These are phyloP conservation scores for Aspergillus sp. DNA, from an alignment of 2,329 filamentous ascomycete genomes.

Conservation along the genomic window DNA sequence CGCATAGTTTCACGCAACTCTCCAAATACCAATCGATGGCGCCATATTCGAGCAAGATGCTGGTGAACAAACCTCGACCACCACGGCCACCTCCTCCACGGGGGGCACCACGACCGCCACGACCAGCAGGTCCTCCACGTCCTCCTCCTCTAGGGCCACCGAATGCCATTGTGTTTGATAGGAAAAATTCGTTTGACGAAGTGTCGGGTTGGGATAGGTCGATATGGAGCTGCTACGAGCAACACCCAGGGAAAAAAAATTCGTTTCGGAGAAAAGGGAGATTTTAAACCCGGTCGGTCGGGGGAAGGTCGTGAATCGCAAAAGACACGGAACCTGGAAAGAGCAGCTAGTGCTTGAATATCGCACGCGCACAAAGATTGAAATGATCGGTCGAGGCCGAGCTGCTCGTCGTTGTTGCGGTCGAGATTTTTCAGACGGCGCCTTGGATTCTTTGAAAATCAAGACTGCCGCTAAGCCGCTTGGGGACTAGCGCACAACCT, in stretches of 20 bases:
- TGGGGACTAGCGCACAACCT: slow-evolving; percentile 19
- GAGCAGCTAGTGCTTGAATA: slow-evolving; percentile 21
- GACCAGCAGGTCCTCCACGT: slow-evolving; percentile 29
- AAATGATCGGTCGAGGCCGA: slow-evolving; percentile 31
- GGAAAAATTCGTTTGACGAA: slow-evolving; percentile 7
- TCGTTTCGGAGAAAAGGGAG: slow-evolving; percentile 4
- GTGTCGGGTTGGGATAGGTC: neutral
- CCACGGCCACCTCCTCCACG: slow-evolving; percentile 38
- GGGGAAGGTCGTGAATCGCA: slow-evolving; percentile 10
- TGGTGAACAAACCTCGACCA: slow-evolving; percentile 28
- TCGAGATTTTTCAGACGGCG: slow-evolving; percentile 38
- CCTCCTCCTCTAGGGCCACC: slow-evolving; percentile 26
- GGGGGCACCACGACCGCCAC: slow-evolving; percentile 43
- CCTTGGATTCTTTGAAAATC: slow-evolving; percentile 40
- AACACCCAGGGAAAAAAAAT: neutral
- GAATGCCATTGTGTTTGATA: slow-evolving; percentile 32
- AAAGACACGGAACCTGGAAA: slow-evolving; percentile 14
- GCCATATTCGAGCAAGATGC: slow-evolving; percentile 6
- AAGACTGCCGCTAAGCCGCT: slow-evolving; percentile 29
- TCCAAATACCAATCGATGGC: slow-evolving; percentile 1
- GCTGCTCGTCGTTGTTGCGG: slow-evolving; percentile 36
- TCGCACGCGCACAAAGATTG: slow-evolving; percentile 26
- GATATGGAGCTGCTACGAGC: slow-evolving; percentile 3
- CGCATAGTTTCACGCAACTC: neutral
- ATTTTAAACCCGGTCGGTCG: slow-evolving; percentile 6